A percentile compares a stretch with the other conserved stretches of the same genome.
Evolutionary conservation across 169 alveolate species (phyloP).

Genomic region (Plasmodium gaboni): DNA sequence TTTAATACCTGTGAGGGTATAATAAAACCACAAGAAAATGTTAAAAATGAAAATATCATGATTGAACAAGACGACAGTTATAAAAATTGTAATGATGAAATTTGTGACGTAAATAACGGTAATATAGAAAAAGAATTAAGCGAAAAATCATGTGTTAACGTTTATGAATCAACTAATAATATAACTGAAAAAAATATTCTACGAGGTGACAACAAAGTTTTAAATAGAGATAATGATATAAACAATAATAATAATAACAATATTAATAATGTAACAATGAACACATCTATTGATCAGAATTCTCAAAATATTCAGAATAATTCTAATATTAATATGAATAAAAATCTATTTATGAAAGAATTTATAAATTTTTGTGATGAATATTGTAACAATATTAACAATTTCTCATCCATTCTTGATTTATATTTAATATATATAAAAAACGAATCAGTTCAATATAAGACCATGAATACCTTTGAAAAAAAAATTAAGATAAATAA

Average conservation of each 20-base stretch:
- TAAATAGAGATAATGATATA: neutral
- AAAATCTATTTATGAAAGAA: conserved; percentile 10
- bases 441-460: conserved; percentile 38
- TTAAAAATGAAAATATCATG: neutral
- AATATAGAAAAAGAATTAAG: neutral
- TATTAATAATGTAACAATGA: neutral
- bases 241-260: neutral
- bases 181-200: neutral
- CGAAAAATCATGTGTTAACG: neutral
- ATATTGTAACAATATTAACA: conserved; percentile 23
- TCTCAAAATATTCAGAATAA: neutral
- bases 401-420: conserved; percentile 27
- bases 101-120: neutral
- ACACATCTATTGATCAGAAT: neutral
- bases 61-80: neutral
- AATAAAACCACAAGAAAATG: neutral
- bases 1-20: neutral
- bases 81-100: neutral
- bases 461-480: conserved; percentile 51
- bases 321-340: neutral
- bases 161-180: neutral
- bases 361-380: conserved; percentile 51
- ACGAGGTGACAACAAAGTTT: neutral
- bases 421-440: conserved; percentile 59
- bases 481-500: conserved; percentile 68